Conservation (phyloP, 1,284 basidiomycete genomes). For the Amylostereum areolatum region DNA sequence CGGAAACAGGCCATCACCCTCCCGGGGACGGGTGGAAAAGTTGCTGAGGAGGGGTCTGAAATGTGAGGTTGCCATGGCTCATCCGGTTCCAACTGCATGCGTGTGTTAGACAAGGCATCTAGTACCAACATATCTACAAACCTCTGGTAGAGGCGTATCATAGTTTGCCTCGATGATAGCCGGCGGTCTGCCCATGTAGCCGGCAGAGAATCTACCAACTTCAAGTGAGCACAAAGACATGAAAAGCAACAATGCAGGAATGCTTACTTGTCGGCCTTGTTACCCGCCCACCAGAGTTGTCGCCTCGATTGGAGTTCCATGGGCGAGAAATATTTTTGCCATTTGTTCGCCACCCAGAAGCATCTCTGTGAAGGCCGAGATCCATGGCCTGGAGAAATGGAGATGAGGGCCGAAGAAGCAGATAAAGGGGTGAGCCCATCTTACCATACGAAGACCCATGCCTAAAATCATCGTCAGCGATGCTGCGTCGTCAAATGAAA, state of each 20-base stretch:
- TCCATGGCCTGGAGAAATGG: conserved; percentile 60
- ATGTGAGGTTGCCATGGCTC: conserved; percentile 50
- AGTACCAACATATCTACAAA: conserved; percentile 26
- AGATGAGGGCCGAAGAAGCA: background rate
- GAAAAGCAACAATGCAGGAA: conserved; percentile 4
- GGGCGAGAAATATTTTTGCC: conserved; percentile 60
- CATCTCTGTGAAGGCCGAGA: conserved; percentile 76
- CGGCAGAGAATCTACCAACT: conserved; percentile 47
- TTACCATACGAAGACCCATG: conserved; percentile 73
- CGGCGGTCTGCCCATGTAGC: conserved; percentile 72
- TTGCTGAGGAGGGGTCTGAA: conserved; percentile 30
- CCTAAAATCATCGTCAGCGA: conserved; percentile 30
- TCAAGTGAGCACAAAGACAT: background rate
- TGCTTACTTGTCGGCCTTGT: conserved; percentile 61
- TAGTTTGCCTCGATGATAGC: conserved; percentile 71
- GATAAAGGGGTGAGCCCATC: conserved; percentile 5
- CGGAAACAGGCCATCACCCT: conserved; percentile 55
- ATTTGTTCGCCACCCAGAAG: conserved; percentile 69
- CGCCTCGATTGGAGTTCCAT: conserved; percentile 73
- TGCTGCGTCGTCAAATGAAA: conserved; percentile 11
- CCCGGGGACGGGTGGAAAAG: conserved; percentile 40
- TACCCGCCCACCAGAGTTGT: conserved; percentile 81
- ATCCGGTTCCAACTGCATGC: conserved; percentile 44
- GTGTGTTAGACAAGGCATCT: conserved; percentile 13
- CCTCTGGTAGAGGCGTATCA: conserved; percentile 61